Percentiles rank a stretch among this genome's conserved stretches.
phyloP scores from a whole-genome alignment of 768 basidiomycete species.

The Podaxis sp. region DNA sequence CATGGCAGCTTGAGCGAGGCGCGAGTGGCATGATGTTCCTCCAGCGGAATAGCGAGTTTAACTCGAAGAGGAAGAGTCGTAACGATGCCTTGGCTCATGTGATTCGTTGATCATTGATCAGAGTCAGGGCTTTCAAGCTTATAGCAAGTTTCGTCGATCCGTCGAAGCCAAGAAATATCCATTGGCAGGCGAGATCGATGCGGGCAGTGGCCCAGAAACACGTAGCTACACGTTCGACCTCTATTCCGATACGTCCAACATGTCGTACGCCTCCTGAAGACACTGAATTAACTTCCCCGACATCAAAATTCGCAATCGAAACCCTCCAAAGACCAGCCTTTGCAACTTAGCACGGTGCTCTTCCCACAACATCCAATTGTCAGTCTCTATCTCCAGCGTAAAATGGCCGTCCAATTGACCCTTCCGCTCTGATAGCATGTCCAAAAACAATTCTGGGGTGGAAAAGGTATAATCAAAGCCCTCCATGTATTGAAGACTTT shows the following conservation, averaged over 20 bases:
- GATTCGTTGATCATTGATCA: too few relatives aligned
- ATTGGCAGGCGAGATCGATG: too few relatives aligned
- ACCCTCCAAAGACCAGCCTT: neutral
- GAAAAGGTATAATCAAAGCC: neutral
- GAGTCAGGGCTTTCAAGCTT: too few relatives aligned
- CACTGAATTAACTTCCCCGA: neutral
- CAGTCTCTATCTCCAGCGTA: neutral
- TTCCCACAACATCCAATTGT: neutral
- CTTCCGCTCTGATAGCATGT: neutral
- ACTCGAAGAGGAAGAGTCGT: too few relatives aligned
- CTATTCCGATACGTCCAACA: neutral
- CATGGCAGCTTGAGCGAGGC: neutral
- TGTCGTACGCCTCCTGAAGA: neutral
- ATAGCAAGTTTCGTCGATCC: too few relatives aligned
- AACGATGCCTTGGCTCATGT: too few relatives aligned
- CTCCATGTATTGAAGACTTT: neutral
- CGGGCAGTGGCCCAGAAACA: neutral
- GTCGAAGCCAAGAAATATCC: too few relatives aligned
- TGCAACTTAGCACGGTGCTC: neutral
- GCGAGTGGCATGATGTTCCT: neutral
- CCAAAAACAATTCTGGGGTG: neutral
- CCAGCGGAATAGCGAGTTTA: too few relatives aligned
- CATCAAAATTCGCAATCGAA: neutral
- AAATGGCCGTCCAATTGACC: neutral
- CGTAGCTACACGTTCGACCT: neutral